Conservation (phyloP, 1,284 basidiomycete species). For the Pterula multifida region DNA sequence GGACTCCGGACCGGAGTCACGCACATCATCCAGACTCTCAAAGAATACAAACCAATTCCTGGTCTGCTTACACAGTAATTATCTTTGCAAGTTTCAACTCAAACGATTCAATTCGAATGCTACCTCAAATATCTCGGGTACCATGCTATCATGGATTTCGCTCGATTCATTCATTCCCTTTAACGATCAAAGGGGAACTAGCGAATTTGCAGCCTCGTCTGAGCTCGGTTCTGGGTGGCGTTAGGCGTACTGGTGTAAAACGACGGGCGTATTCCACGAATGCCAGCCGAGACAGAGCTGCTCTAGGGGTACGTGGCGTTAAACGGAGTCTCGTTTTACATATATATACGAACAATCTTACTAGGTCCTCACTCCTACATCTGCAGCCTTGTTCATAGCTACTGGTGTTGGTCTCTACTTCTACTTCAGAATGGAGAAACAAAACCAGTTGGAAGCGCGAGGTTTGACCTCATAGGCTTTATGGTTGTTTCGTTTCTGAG, state of each 20-base stretch:
- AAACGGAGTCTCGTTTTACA: not conserved
- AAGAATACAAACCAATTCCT: not conserved
- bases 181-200: no score
- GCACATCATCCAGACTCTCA: not conserved
- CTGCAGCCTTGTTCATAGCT: slow-evolving; percentile 1
- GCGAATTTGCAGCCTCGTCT: no score
- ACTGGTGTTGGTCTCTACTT: not conserved
- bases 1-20: not conserved
- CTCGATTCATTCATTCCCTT: no score
- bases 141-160: no score
- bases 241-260: not conserved
- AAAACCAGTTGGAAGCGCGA: not conserved
- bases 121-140: no score
- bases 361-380: slow-evolving; percentile 1
- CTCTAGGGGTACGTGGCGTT: not conserved
- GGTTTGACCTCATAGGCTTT: not conserved
- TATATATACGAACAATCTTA: not conserved
- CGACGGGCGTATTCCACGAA: not conserved
- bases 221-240: not conserved
- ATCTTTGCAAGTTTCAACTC: no score
- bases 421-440: not conserved
- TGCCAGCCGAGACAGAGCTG: not conserved
- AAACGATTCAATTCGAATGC: no score
- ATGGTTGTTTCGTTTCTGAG: not conserved
- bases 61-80: no score